Evolutionary conservation across 371 early-diverging fungal genomes (phyloP).

Genomic region (Funneliformis caledonium): DNA sequence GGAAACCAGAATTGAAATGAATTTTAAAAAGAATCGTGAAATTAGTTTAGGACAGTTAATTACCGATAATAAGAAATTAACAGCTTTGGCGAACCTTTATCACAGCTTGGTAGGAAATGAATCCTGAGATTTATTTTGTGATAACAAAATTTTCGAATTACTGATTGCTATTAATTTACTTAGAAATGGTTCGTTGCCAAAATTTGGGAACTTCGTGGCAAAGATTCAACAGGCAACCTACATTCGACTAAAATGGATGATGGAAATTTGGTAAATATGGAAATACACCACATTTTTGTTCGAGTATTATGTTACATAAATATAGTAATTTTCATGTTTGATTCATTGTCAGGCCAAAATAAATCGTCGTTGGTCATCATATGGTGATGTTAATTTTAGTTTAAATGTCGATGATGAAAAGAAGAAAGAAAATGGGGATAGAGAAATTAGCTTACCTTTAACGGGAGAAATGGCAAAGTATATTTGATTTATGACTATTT

Average conservation of each 20-base stretch:
- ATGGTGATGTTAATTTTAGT: not conserved
- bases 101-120: constrained; percentile 72
- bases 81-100: constrained; percentile 76
- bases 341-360: constrained; percentile 25
- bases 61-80: constrained; percentile 79
- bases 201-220: constrained; percentile 61
- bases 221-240: constrained; percentile 37
- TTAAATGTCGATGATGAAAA: not conserved
- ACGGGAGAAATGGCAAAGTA: constrained; percentile 40
- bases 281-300: not conserved
- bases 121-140: not conserved
- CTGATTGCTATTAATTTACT: not conserved
- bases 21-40: constrained; percentile 79
- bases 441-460: constrained; percentile 12
- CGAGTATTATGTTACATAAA: no score
- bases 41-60: constrained; percentile 82
- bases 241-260: constrained; percentile 44
- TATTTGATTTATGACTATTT: not conserved
- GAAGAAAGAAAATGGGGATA: not conserved
- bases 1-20: constrained; percentile 81
- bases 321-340: not conserved
- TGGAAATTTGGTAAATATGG: constrained; percentile 19
- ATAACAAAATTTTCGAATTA: constrained; percentile 20
- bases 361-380: constrained; percentile 36
- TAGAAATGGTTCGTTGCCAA: constrained; percentile 80